These are phyloP conservation scores for Ogataea hybrid DNA, from an alignment of 1,139 yeast genomes.

Conservation along the genomic window DNA sequence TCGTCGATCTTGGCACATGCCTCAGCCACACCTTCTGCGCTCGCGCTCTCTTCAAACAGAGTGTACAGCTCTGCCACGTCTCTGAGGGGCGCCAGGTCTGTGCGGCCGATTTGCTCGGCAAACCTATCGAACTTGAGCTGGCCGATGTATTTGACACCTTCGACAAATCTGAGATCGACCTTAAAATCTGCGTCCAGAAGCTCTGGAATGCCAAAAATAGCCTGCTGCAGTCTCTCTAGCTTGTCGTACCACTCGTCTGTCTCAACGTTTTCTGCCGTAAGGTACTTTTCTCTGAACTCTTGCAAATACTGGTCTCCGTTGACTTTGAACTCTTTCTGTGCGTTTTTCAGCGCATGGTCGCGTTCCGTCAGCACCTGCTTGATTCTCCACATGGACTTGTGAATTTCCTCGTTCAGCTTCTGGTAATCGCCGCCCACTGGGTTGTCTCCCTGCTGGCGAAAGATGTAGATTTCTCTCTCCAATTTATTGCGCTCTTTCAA, in stretches of 20 bases:
- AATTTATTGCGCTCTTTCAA: constrained; percentile 79
- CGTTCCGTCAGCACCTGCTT: constrained; percentile 88
- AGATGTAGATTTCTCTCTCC: constrained; percentile 59
- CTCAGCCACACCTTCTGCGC: constrained; percentile 32
- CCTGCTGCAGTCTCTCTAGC: constrained; percentile 74
- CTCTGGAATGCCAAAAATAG: constrained; percentile 72
- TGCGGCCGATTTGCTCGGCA: constrained; percentile 21
- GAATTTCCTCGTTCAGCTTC: constrained; percentile 41
- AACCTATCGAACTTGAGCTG: constrained; percentile 59
- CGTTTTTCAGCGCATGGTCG: constrained; percentile 67
- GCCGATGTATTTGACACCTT: constrained; percentile 69
- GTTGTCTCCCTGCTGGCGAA: constrained; percentile 33
- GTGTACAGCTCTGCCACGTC: constrained; percentile 35
- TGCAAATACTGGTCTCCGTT: constrained; percentile 48
- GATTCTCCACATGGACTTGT: constrained; percentile 68
- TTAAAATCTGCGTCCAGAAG: constrained; percentile 47
- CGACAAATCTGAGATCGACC: constrained; percentile 62
- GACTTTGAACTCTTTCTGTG: constrained; percentile 44
- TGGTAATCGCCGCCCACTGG: constrained; percentile 22
- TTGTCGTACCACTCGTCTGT: constrained; percentile 63
- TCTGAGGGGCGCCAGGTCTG: constrained; percentile 28
- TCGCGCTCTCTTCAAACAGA: constrained; percentile 34
- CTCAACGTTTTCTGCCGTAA: constrained; percentile 54
- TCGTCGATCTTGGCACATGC: constrained; percentile 33
- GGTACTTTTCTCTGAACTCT: constrained; percentile 58